Conservation (phyloP, 2,329 filamentous ascomycete species). For the Trichoderma semiorbis region DNA sequence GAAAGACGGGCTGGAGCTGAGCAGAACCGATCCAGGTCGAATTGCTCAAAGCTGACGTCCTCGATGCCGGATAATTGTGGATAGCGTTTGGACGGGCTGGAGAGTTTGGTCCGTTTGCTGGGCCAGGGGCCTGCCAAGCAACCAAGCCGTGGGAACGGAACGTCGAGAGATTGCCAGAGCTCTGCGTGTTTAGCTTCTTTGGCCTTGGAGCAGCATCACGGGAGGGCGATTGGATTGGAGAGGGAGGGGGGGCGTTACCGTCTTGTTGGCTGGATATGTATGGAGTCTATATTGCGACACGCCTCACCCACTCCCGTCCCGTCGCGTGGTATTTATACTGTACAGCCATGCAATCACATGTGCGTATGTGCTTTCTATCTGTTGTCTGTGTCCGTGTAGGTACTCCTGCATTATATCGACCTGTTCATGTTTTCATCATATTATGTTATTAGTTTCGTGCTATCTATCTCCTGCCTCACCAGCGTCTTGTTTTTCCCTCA, state of each 20-base stretch:
- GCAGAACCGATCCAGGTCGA: background rate
- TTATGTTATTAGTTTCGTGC: background rate
- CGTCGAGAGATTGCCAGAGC: background rate
- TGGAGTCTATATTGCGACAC: background rate
- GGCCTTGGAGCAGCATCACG: background rate
- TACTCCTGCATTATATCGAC: background rate
- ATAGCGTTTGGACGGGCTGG: background rate
- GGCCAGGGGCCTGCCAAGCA: background rate
- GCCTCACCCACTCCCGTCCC: conserved; percentile 2
- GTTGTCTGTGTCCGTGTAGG: background rate
- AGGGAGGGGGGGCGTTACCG: background rate
- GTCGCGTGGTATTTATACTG: background rate
- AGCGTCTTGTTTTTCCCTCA: background rate
- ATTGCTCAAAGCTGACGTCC: conserved; percentile 15
- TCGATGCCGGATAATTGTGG: conserved; percentile 14
- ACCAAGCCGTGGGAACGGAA: background rate
- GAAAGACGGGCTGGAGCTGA: conserved; percentile 2
- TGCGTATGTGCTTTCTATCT: background rate
- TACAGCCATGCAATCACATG: conserved; percentile 11
- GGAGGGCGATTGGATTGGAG: background rate
- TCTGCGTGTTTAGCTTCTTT: background rate
- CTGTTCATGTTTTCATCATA: background rate
- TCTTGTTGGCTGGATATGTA: background rate
- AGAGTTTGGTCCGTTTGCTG: conserved; percentile 16
- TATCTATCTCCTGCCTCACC: background rate